Evolutionary conservation across 164 flowering plant genomes (phyloP).

Genomic region (Annona cherimola): DNA sequence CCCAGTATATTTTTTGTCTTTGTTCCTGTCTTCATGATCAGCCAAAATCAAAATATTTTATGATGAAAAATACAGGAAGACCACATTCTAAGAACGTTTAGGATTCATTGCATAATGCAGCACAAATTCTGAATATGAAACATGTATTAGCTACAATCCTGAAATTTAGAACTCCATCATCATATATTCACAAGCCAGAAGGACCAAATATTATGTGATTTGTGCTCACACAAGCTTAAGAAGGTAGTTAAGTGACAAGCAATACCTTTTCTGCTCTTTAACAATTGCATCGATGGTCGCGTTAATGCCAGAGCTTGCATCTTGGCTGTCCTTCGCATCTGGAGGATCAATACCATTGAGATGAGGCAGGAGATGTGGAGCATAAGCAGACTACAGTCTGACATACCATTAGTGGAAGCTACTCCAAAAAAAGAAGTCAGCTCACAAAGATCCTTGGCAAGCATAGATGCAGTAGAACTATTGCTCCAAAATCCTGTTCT

Average conservation of each 20-base stretch:
- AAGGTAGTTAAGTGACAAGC: background rate
- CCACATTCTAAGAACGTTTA: background rate
- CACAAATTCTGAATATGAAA: background rate
- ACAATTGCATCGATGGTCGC: slow-evolving; percentile 2
- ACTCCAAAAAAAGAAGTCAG: slow-evolving; percentile 37
- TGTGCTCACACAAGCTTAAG: background rate
- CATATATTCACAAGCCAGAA: background rate
- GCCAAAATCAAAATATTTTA: too few relatives aligned
- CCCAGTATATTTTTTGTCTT: background rate
- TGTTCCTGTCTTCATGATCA: background rate
- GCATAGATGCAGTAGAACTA: slow-evolving; percentile 17
- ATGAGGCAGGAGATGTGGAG: slow-evolving; percentile 71
- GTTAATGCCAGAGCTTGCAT: slow-evolving; percentile 15
- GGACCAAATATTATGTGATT: background rate
- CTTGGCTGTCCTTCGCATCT: slow-evolving; percentile 24
- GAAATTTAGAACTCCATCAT: background rate
- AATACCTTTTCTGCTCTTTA: slow-evolving; percentile 38
- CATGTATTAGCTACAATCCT: background rate
- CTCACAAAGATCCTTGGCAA: slow-evolving; percentile 43
- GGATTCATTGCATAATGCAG: background rate
- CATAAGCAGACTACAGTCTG: slow-evolving; percentile 40
- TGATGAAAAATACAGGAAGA: background rate
- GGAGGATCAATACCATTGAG: slow-evolving; percentile 29
- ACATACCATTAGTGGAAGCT: slow-evolving; percentile 25
- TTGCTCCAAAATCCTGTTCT: slow-evolving; percentile 45